Conservation (phyloP, 345 rosid species). For the Sonneratia caseolaris region DNA sequence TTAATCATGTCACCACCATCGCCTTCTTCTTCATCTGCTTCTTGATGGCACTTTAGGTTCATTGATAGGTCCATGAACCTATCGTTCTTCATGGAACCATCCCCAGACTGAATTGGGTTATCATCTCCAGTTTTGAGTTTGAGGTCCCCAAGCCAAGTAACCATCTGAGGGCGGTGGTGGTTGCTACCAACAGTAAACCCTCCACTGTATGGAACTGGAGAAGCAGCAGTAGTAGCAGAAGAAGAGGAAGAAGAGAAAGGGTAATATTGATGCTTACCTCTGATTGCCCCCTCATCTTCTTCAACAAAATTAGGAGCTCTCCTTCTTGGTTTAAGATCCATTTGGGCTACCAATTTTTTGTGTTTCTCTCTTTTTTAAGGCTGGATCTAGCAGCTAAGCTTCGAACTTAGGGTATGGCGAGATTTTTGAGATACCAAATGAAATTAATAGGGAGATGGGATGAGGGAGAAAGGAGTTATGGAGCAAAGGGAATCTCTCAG, state of each 20-base stretch:
- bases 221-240: neutral
- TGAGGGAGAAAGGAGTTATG: neutral
- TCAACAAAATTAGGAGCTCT: neutral
- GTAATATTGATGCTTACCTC: slow-evolving; percentile 4
- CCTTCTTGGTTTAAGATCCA: neutral
- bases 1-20: neutral
- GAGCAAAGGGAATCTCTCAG: slow-evolving; percentile 7
- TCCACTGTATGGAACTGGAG: slow-evolving; percentile 1
- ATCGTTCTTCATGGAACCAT: neutral
- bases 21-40: neutral
- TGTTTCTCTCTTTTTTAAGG: neutral
- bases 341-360: too few species aligned
- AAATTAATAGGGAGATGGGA: neutral
- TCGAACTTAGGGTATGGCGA: neutral
- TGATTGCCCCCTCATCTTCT: slow-evolving; percentile 1
- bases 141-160: slow-evolving; percentile 8
- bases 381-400: neutral
- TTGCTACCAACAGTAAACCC: neutral
- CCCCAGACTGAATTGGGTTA: neutral
- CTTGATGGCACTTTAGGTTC: neutral
- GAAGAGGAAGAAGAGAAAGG: slow-evolving; percentile 4
- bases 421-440: neutral
- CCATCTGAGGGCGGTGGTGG: slow-evolving; percentile 5
- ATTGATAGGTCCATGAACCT: slow-evolving; percentile 9
- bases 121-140: neutral